Evolutionary conservation across 2,329 filamentous ascomycete species (phyloP).

Genomic region (Bipolaris victoriae): DNA sequence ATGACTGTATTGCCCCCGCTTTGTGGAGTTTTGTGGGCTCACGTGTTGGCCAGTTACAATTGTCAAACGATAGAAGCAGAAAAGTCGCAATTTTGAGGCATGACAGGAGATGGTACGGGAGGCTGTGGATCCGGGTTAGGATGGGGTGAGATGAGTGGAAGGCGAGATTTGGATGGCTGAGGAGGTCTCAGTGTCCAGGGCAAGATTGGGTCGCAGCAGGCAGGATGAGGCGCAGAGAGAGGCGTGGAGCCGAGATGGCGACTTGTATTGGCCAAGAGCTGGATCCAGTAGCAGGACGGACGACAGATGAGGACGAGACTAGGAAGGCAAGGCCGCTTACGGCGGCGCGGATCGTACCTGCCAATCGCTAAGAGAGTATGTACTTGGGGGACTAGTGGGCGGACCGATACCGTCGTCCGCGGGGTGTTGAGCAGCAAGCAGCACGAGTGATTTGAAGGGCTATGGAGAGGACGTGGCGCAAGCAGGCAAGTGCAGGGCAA

Average conservation of each 20-base stretch:
- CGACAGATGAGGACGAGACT: slow-evolving; percentile 41
- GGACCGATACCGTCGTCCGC: slow-evolving; percentile 40
- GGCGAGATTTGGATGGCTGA: slow-evolving; percentile 37
- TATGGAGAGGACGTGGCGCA: slow-evolving; percentile 29
- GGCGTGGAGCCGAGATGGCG: slow-evolving; percentile 33
- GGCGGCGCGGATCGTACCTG: slow-evolving; percentile 41
- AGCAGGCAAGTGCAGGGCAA: slow-evolving; percentile 19
- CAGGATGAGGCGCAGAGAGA: slow-evolving; percentile 40
- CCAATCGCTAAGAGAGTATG: slow-evolving; percentile 37
- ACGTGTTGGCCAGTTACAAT: slow-evolving; percentile 49
- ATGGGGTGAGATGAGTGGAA: slow-evolving; percentile 34
- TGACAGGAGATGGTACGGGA: slow-evolving; percentile 25
- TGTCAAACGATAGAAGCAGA: slow-evolving; percentile 48
- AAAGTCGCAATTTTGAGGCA: slow-evolving; percentile 16
- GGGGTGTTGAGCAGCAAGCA: slow-evolving; percentile 31
- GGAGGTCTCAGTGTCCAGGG: slow-evolving; percentile 41
- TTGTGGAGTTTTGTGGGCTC: slow-evolving; percentile 27
- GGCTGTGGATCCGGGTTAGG: slow-evolving; percentile 25
- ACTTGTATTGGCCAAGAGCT: slow-evolving; percentile 43
- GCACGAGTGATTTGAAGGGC: slow-evolving; percentile 17
- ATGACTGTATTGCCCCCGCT: slow-evolving; percentile 7
- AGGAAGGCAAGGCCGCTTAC: slow-evolving; percentile 41
- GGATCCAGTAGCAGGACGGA: slow-evolving; percentile 41
- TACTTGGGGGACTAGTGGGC: slow-evolving; percentile 28
- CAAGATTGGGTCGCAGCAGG: slow-evolving; percentile 36